Percentiles rank a stretch among this genome's conserved stretches.
phyloP scores from a whole-genome alignment of 2,329 filamentous ascomycete species.

The Furcasterigmium sp. region DNA sequence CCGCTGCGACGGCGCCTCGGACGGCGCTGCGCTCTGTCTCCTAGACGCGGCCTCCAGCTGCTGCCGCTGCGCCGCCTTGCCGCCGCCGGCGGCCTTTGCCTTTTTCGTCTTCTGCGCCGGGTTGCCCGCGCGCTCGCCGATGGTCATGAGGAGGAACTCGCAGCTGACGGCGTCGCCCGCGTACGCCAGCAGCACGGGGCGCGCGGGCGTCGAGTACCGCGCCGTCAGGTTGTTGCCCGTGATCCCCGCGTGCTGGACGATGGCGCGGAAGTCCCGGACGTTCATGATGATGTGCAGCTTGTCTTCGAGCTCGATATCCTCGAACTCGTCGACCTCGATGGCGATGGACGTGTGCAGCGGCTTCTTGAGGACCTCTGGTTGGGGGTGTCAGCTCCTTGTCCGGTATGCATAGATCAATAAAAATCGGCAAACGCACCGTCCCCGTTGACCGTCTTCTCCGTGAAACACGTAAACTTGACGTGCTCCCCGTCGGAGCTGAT shows the following conservation, averaged over 20 bases:
- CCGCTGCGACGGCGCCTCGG: slow-evolving; percentile 17
- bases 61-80: slow-evolving; percentile 33
- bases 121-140: slow-evolving; percentile 57
- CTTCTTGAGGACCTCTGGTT: slow-evolving; percentile 67
- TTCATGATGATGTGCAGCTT: slow-evolving; percentile 75
- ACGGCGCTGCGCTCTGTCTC: slow-evolving; percentile 34
- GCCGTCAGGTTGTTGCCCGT: slow-evolving; percentile 62
- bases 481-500: slow-evolving; percentile 70
- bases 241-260: slow-evolving; percentile 69
- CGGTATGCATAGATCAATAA: not conserved
- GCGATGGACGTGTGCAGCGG: slow-evolving; percentile 76
- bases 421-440: slow-evolving; percentile 25
- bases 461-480: slow-evolving; percentile 76
- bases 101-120: slow-evolving; percentile 42
- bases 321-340: slow-evolving; percentile 71
- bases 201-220: slow-evolving; percentile 64
- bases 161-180: slow-evolving; percentile 62
- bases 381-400: not conserved
- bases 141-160: slow-evolving; percentile 79
- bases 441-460: slow-evolving; percentile 69
- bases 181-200: slow-evolving; percentile 70
- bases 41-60: slow-evolving; percentile 43
- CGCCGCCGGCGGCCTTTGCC: slow-evolving; percentile 23
- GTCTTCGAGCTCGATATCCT: slow-evolving; percentile 67
- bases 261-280: slow-evolving; percentile 78